Evolutionary conservation across 305 asterid species (phyloP).

Genomic region (Salvia sclarea): DNA sequence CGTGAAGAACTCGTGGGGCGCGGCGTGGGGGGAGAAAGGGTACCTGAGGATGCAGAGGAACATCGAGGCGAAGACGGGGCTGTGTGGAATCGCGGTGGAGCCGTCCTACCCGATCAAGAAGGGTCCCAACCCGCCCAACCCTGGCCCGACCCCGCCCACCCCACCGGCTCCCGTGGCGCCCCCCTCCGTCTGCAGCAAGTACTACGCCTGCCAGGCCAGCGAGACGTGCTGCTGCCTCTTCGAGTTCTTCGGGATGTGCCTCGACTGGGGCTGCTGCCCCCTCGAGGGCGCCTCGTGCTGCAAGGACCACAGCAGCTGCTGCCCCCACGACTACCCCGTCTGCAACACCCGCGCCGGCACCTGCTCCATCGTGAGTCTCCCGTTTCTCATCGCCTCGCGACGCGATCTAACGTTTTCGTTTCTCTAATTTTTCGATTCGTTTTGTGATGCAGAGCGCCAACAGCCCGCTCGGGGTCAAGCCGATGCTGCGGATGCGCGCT

Average conservation of each 20-base stretch:
- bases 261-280: slow-evolving; percentile 93
- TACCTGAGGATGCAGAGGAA: slow-evolving; percentile 77
- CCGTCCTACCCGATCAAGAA: slow-evolving; percentile 74
- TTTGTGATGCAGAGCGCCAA: slow-evolving; percentile 53
- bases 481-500: slow-evolving; percentile 66
- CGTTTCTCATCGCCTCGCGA: too few relatives aligned
- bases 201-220: slow-evolving; percentile 53
- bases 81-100: slow-evolving; percentile 73
- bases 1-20: slow-evolving; percentile 87
- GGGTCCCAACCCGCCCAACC: slow-evolving; percentile 67
- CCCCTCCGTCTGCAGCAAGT: slow-evolving; percentile 53
- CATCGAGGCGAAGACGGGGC: slow-evolving; percentile 41
- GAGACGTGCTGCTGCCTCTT: slow-evolving; percentile 77
- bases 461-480: slow-evolving; percentile 76
- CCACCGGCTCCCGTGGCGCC: slow-evolving; percentile 74
- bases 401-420: background rate
- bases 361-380: slow-evolving; percentile 58
- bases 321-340: slow-evolving; percentile 85
- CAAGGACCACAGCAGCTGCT: slow-evolving; percentile 79
- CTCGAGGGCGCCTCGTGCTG: slow-evolving; percentile 81
- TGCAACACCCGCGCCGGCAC: slow-evolving; percentile 70
- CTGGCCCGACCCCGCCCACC: slow-evolving; percentile 48
- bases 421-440: background rate
- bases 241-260: slow-evolving; percentile 48
- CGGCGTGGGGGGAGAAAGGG: slow-evolving; percentile 78